Base-by-base conservation (phyloP, 768 basidiomycete genomes). In the Suillus lakei region DNA sequence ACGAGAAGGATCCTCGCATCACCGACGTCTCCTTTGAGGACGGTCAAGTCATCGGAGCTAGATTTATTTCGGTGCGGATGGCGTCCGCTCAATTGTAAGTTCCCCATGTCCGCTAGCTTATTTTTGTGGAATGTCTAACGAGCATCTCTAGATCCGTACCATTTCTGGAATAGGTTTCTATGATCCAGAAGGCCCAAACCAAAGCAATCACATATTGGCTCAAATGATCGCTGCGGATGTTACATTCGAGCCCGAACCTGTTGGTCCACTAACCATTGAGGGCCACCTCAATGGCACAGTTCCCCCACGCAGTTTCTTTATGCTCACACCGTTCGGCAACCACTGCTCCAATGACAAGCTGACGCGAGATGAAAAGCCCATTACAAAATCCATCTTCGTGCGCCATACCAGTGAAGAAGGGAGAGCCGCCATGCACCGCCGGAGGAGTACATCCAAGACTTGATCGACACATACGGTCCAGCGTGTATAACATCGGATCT, bases 41-140 rank as follows among this genome's bases (percentile, higher is more conserved):
- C 51, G 85, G 85, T 3, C 77, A 77, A 38, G 69, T 76, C 18
- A 77, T 86, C 44, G 77, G 70, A 5, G 71, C 85, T 15, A 79
- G 77, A 39, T 85, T 84, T 69, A 79, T 86, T 5, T 86, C 43
- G 85, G 83, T 28, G 84, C 85, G 5, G 86, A 87, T 68, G 85
- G 86, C 3, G 73, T 83, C 3, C 78, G 71, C 62, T 87, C 85
- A 0, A 67, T 69, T 34, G 85, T 85, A 67, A 56, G 78, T 23
- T 23, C 10, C 69, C 10, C 12, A 62, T 28, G 18, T 46, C 9
- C 5, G 7, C 55, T 32, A 15, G 30, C 9, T 46, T 53, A 58
- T 12, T 30, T 66, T 61, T 43, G 32, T 18, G 32, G 13, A 18
- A 61, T 36, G 46, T 55, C 12, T 34, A 12, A 55, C 12, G 12